Percentiles rank a stretch among this genome's conserved stretches.
Conservation (phyloP, 2,329 filamentous ascomycete genomes). For the Talaromyces sp. region DNA sequence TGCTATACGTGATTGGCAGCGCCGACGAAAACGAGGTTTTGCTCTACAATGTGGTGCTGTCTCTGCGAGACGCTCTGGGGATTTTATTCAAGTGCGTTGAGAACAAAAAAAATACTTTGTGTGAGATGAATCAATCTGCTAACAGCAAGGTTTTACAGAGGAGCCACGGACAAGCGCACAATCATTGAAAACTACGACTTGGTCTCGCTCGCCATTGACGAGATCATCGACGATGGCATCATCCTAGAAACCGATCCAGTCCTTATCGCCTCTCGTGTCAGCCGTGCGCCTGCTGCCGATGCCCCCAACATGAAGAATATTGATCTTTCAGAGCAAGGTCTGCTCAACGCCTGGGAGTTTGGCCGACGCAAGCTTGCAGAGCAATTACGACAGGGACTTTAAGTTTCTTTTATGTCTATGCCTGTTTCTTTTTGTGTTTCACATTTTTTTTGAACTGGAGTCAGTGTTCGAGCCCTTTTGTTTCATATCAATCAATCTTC, state of each 20-base stretch:
- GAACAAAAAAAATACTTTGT: no score
- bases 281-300: constrained; percentile 85
- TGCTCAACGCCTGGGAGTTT: constrained; percentile 90
- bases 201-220: constrained; percentile 87
- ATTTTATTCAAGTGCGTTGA: constrained; percentile 86
- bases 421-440: constrained; percentile 10
- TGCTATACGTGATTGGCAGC: constrained; percentile 88
- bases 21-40: constrained; percentile 95
- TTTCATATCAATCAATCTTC: constrained; percentile 15
- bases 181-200: constrained; percentile 99
- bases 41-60: constrained; percentile 88
- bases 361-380: constrained; percentile 89
- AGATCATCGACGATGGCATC: constrained; percentile 92
- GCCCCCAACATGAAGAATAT: constrained; percentile 84
- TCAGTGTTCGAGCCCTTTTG: constrained; percentile 14
- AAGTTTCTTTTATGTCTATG: constrained; percentile 12
- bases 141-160: constrained; percentile 48
- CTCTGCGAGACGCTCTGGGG: constrained; percentile 83
- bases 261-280: constrained; percentile 86
- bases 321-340: constrained; percentile 90
- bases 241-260: constrained; percentile 96
- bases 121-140: constrained; percentile 14
- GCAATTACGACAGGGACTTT: constrained; percentile 80
- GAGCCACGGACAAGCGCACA: constrained; percentile 94
- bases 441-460: constrained; percentile 10